phyloP scores from a whole-genome alignment of 768 basidiomycete genomes.

The Termitomyces sp. region DNA sequence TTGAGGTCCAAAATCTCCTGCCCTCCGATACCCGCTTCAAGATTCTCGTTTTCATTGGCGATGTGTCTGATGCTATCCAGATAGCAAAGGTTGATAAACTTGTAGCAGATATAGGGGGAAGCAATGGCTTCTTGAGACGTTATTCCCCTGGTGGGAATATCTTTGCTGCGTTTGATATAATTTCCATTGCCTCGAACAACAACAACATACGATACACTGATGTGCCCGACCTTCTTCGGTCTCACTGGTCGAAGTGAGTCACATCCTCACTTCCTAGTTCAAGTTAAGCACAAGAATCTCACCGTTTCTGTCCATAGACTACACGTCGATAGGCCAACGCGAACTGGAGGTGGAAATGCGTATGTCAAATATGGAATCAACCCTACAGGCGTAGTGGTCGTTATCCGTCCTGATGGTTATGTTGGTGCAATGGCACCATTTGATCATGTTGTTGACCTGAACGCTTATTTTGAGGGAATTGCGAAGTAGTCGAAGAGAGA shows the following conservation, averaged over 20 bases:
- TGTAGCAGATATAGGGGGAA: slow-evolving; percentile 24
- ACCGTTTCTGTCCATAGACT: slow-evolving; percentile 33
- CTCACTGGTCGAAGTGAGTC: slow-evolving; percentile 58
- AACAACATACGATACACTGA: slow-evolving; percentile 39
- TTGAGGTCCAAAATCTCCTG: slow-evolving; percentile 49
- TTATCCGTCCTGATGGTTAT: slow-evolving; percentile 64
- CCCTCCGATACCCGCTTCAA: slow-evolving; percentile 51
- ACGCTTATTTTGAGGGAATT: slow-evolving; percentile 45
- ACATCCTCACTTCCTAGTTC: background rate
- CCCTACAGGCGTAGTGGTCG: slow-evolving; percentile 39
- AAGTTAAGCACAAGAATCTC: background rate
- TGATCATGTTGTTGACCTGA: slow-evolving; percentile 30
- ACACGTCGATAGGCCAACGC: slow-evolving; percentile 46
- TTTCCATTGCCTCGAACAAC: slow-evolving; percentile 30
- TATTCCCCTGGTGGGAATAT: slow-evolving; percentile 24
- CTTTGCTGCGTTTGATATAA: slow-evolving; percentile 35
- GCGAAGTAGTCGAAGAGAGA: slow-evolving; percentile 14
- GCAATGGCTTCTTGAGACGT: slow-evolving; percentile 20
- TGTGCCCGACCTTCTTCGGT: slow-evolving; percentile 38
- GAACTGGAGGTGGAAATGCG: slow-evolving; percentile 41
- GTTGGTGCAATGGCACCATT: slow-evolving; percentile 53
- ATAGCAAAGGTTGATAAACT: slow-evolving; percentile 22
- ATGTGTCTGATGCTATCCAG: slow-evolving; percentile 26
- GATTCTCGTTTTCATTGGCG: slow-evolving; percentile 47
- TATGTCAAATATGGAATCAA: slow-evolving; percentile 53